These are phyloP conservation scores for Trichomonascaceae sp. DNA, from an alignment of 1,139 yeast species.

Conservation along the genomic window DNA sequence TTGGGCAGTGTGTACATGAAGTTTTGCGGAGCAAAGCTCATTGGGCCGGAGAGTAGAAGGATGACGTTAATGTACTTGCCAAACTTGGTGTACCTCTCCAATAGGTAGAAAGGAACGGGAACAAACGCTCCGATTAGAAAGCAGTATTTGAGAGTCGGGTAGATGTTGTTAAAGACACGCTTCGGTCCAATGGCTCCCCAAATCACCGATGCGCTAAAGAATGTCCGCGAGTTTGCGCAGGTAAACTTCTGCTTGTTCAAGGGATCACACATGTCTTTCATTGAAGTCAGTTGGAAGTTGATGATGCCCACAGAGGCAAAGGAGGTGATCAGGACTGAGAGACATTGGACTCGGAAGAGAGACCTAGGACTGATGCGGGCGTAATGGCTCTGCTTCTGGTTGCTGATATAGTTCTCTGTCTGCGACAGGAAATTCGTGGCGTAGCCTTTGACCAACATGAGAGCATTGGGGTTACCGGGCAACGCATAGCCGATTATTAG, in stretches of 20 bases:
- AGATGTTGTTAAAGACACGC: conserved; percentile 35
- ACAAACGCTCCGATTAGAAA: conserved; percentile 33
- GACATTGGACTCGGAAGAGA: conserved; percentile 43
- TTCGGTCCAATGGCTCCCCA: conserved; percentile 59
- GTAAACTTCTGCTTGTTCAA: conserved; percentile 20
- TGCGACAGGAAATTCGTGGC: conserved; percentile 51
- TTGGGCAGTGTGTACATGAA: conserved; percentile 38
- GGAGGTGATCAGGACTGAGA: conserved; percentile 26
- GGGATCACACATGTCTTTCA: conserved; percentile 34
- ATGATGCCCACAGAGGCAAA: conserved; percentile 40
- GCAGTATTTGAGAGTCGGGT: conserved; percentile 33
- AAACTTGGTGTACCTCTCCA: conserved; percentile 19
- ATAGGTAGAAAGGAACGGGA: no score
- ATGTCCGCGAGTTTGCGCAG: conserved; percentile 31
- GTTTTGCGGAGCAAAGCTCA: conserved; percentile 36
- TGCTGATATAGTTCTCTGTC: conserved; percentile 42
- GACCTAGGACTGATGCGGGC: conserved; percentile 47
- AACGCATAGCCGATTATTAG: conserved; percentile 49
- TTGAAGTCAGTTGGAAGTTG: conserved; percentile 37
- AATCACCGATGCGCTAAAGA: conserved; percentile 39
- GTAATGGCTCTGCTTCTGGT: conserved; percentile 51
- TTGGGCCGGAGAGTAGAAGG: conserved; percentile 37
- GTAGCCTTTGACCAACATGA: conserved; percentile 41
- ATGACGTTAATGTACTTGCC: conserved; percentile 26
- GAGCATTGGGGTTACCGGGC: conserved; percentile 49